These are phyloP conservation scores for Thielaviopsis cerberus DNA, from an alignment of 2,329 filamentous ascomycete species.

Conservation along the genomic window DNA sequence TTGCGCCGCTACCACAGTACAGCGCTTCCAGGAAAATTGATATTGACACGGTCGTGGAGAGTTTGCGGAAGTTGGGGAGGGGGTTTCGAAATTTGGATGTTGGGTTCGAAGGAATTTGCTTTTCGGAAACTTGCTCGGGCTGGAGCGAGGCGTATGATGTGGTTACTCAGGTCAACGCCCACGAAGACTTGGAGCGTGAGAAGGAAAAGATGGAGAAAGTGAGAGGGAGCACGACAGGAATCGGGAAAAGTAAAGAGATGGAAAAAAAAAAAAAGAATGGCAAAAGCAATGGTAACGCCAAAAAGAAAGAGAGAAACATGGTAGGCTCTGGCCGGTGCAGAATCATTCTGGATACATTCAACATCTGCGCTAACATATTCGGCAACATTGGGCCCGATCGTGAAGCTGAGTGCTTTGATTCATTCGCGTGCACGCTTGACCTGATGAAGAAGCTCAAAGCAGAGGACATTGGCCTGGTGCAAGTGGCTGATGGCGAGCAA, in stretches of 20 bases:
- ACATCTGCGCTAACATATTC: constrained; percentile 13
- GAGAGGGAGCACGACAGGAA: too few relatives aligned
- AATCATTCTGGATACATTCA: constrained; percentile 17
- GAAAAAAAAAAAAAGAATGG: too few relatives aligned
- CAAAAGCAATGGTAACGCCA: too few relatives aligned
- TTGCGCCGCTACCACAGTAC: too few relatives aligned
- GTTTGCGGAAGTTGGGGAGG: constrained; percentile 7
- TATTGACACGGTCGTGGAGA: neutral
- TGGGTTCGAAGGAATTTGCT: constrained; percentile 15
- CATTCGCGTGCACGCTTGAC: neutral
- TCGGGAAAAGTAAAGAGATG: too few relatives aligned
- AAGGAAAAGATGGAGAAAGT: too few relatives aligned
- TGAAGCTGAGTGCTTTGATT: neutral
- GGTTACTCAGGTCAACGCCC: neutral
- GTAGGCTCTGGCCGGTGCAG: neutral
- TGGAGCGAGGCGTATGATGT: constrained; percentile 11
- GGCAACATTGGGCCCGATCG: neutral
- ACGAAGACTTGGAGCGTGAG: too few relatives aligned
- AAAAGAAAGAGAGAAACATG: neutral
- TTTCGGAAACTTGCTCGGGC: constrained; percentile 9
- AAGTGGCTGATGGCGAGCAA: constrained; percentile 14
- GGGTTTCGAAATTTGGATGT: constrained; percentile 8
- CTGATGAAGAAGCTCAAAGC: neutral
- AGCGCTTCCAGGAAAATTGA: too few relatives aligned
- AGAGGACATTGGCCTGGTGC: constrained; percentile 13